A percentile compares a stretch with the other conserved stretches of the same genome.
These are phyloP conservation scores for Aspergillus wentii DNA, from an alignment of 495 filamentous ascomycete genomes.

Conservation along the genomic window DNA sequence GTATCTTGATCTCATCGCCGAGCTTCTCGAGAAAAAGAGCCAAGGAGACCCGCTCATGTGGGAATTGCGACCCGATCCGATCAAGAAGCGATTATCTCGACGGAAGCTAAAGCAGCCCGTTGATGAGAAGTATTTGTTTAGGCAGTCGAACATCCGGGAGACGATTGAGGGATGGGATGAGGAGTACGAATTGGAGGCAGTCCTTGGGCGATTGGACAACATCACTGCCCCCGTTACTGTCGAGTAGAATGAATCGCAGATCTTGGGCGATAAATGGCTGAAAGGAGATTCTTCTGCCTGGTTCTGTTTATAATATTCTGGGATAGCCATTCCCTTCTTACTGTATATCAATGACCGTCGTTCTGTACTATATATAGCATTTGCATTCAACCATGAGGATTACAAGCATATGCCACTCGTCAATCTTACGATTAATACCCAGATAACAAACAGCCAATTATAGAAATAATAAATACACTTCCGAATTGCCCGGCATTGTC, in stretches of 20 bases:
- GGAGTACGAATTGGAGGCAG: conserved; percentile 23
- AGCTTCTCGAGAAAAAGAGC: conserved; percentile 20
- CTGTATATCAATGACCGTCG: too few relatives aligned
- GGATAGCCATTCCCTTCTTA: too few relatives aligned
- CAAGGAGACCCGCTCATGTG: conserved; percentile 12
- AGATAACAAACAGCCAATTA: too few relatives aligned
- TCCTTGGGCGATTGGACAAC: conserved; percentile 12
- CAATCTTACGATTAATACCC: too few relatives aligned
- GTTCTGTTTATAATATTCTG: too few relatives aligned
- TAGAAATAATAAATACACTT: too few relatives aligned
- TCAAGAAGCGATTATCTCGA: conserved; percentile 7
- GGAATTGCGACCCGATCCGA: conserved; percentile 5
- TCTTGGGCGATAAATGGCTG: conserved; percentile 1
- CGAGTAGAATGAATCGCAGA: conserved; percentile 12
- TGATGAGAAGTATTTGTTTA: conserved; percentile 9
- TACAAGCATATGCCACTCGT: too few relatives aligned
- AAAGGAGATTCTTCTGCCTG: too few relatives aligned
- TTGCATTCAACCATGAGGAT: too few relatives aligned
- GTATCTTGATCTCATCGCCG: conserved; percentile 12
- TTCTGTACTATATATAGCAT: too few relatives aligned
- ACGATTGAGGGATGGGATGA: conserved; percentile 23
- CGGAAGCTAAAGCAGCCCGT: conserved; percentile 9
- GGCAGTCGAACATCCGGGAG: conserved; percentile 4
- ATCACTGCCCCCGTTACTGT: conserved; percentile 4
- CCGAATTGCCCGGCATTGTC: too few relatives aligned